These are phyloP conservation scores for Leccinum cinnamomeum DNA, from an alignment of 1,284 basidiomycete species.

Conservation along the genomic window DNA sequence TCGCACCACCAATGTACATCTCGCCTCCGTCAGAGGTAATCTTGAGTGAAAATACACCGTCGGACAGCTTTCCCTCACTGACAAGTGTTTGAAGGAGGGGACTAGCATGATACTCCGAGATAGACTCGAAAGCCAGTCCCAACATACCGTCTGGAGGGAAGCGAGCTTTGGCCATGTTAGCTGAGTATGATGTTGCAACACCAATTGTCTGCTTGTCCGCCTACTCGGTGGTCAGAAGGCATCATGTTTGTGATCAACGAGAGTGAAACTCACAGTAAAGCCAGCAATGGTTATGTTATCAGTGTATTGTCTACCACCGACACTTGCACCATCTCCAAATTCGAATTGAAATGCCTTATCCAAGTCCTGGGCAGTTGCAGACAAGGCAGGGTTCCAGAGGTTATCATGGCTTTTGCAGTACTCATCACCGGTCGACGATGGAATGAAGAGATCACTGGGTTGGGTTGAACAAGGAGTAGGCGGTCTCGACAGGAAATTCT, in stretches of 20 bases:
- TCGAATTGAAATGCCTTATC: not conserved
- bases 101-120: no score
- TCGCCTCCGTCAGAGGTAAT: no score
- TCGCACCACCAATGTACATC: no score
- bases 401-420: not conserved
- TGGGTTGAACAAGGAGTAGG: not conserved
- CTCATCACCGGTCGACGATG: not conserved
- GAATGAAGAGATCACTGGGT: not conserved
- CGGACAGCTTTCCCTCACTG: no score
- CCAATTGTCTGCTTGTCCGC: not conserved
- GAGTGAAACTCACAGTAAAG: not conserved
- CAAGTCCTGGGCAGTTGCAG: not conserved
- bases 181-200: not conserved
- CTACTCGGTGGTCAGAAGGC: not conserved
- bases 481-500: not conserved
- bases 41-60: no score
- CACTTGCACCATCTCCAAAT: not conserved
- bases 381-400: not conserved
- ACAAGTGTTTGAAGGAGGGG: no score
- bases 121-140: not conserved
- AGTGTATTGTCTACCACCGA: not conserved
- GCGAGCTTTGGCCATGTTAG: accelerated
- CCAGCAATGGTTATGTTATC: not conserved
- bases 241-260: accelerated
- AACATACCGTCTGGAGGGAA: not conserved